phyloP scores from a whole-genome alignment of 805 yeast genomes.

The Brettanomyces sp. region DNA sequence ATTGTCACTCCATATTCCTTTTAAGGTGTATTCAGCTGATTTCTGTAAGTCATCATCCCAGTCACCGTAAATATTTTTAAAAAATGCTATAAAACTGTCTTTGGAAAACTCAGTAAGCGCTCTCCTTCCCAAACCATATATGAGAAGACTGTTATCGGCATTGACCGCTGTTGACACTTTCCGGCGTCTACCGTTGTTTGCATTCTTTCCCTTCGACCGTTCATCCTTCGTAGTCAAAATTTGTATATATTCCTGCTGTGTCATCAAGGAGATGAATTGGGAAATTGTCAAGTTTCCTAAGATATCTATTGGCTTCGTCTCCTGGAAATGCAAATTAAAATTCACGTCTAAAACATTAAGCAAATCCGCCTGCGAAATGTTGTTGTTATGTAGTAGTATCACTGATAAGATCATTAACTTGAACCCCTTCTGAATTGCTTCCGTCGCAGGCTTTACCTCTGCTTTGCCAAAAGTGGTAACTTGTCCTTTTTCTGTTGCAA shows the following conservation, averaged over 20 bases:
- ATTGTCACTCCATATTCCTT: constrained; percentile 8
- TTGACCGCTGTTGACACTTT: constrained; percentile 2
- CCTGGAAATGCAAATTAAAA: constrained; percentile 16
- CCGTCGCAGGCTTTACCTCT: constrained; percentile 19
- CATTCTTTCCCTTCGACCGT: not conserved
- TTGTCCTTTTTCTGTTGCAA: constrained; percentile 1
- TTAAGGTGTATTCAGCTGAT: constrained; percentile 18
- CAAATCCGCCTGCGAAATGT: constrained; percentile 20
- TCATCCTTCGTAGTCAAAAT: not conserved
- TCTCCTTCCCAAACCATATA: constrained; percentile 22
- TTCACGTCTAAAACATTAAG: constrained; percentile 12
- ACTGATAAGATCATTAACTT: constrained; percentile 18
- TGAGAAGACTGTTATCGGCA: constrained; percentile 17
- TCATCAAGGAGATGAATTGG: constrained; percentile 14
- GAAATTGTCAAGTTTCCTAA: constrained; percentile 13
- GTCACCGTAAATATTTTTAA: constrained; percentile 16
- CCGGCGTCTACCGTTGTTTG: not conserved
- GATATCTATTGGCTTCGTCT: constrained; percentile 12
- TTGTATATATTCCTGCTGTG: constrained; percentile 20
- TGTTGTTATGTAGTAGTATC: constrained; percentile 19
- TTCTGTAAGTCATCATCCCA: constrained; percentile 23
- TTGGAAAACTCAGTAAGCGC: constrained; percentile 18
- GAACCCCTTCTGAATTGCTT: constrained; percentile 18
- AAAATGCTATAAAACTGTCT: constrained; percentile 16
- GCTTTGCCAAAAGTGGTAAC: constrained; percentile 8